These are phyloP conservation scores for Wickerhamiella shivajii DNA, from an alignment of 805 yeast species.

Conservation along the genomic window DNA sequence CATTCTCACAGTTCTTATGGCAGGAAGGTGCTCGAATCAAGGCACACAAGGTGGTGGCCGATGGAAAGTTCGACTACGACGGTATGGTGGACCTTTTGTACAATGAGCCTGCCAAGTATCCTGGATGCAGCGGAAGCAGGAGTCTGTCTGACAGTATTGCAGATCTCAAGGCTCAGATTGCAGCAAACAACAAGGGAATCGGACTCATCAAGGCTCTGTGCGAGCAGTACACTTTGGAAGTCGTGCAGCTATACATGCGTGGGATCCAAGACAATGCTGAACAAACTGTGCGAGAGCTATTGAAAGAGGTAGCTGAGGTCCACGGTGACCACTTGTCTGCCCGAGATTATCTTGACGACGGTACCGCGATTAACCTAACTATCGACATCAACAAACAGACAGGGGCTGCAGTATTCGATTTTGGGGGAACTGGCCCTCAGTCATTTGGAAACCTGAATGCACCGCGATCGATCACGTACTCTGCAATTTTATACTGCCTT, in stretches of 20 bases:
- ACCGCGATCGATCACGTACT: conserved; percentile 76
- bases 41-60: conserved; percentile 56
- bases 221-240: conserved; percentile 43
- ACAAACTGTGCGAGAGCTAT: conserved; percentile 43
- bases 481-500: conserved; percentile 78
- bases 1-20: conserved; percentile 66
- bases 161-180: conserved; percentile 72
- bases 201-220: conserved; percentile 45
- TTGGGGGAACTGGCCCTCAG: conserved; percentile 75
- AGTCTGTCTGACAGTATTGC: conserved; percentile 70
- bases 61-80: conserved; percentile 64
- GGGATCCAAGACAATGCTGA: conserved; percentile 76
- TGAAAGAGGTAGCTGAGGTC: conserved; percentile 32
- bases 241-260: conserved; percentile 57
- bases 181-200: conserved; percentile 82
- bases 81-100: conserved; percentile 47
- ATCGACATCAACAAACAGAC: conserved; percentile 32
- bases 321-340: conserved; percentile 19
- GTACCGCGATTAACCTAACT: conserved; percentile 20
- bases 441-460: conserved; percentile 85
- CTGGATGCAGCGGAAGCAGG: conserved; percentile 85
- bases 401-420: conserved; percentile 64
- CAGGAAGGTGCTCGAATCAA: conserved; percentile 87
- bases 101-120: conserved; percentile 61
- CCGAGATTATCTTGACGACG: conserved; percentile 25